These are phyloP conservation scores for Colletotrichum chlorophyti DNA, from an alignment of 2,329 filamentous ascomycete species.

Conservation along the genomic window DNA sequence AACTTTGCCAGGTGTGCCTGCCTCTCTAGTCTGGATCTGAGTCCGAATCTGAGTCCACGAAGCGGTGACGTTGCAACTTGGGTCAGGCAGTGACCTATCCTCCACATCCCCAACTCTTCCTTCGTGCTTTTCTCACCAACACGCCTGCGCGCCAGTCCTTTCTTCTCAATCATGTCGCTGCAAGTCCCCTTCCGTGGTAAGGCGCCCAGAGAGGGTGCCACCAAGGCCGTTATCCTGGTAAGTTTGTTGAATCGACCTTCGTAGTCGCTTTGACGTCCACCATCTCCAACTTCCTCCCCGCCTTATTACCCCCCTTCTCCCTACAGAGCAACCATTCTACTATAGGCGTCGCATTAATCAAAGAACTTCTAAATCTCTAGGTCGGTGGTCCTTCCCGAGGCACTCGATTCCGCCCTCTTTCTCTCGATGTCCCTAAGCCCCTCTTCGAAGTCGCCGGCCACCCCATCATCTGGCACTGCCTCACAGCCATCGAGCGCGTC, in stretches of 20 bases:
- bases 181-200: constrained; percentile 61
- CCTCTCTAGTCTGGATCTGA: too few relatives aligned
- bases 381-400: constrained; percentile 95
- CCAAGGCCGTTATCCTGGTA: constrained; percentile 96
- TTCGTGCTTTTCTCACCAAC: constrained; percentile 10
- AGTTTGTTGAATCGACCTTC: background rate
- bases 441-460: constrained; percentile 98
- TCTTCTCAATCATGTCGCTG: constrained; percentile 53
- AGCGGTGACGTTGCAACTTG: constrained; percentile 28
- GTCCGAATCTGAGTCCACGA: constrained; percentile 17
- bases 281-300: constrained; percentile 22
- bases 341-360: constrained; percentile 34
- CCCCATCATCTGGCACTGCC: constrained; percentile 97
- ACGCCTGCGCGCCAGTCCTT: constrained; percentile 20
- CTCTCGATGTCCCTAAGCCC: constrained; percentile 96
- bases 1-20: constrained; percentile 15
- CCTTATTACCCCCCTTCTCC: constrained; percentile 30
- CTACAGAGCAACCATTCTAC: background rate
- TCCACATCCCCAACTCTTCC: background rate
- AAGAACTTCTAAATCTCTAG: constrained; percentile 52
- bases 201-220: constrained; percentile 64
- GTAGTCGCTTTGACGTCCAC: constrained; percentile 28
- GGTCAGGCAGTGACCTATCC: constrained; percentile 2
- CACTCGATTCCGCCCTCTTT: constrained; percentile 93
- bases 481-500: constrained; percentile 89